Base-by-base conservation (phyloP, 179 eudicot genomes). In the Amaranthus tricolor region DNA sequence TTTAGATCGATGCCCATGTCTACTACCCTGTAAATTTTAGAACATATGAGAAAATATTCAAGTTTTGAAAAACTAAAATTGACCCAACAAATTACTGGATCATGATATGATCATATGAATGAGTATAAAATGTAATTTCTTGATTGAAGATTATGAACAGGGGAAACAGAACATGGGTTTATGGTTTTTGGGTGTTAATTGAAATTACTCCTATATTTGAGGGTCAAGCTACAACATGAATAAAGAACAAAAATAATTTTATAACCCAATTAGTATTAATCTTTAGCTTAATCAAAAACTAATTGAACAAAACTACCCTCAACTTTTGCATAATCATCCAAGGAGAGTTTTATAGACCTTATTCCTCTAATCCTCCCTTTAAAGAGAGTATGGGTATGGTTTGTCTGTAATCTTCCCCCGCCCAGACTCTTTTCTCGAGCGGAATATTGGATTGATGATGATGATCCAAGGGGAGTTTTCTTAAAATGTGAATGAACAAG, bases 1-100 rank as follows among this genome's bases (percentile, higher is more conserved):
- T 82, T 86, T 85, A 44, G 83, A 72, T 59, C 88, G 78, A 17
- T 81, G 85, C 68, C 83, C 84, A 21, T 84, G 64, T 88, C 88
- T 90, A 50, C 12, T 79, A 70, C 81, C 90, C 97, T 94, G 93
- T 6, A n/a, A 19, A 7, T 14, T 63, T 51, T 0, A 16, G 8
- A 14, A 6, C 7, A 19, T 7, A 40, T 69, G 3, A 51, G 71
- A 51, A 66, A 49, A 66, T 5, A 49, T 10, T 66, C 16, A 66
- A 49, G 16, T 15, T 6, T 51, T n/a, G 4, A 24, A 31, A 3
- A 62, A 5, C 12, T 59, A 60, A 58, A 17, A 7, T 58, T 17
- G 31, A 5, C 12, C 15, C 24, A 17, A 9, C 24, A 66, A 66
- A 8, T 17, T 0, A 6, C 17, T 65, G 16, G 14, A 66, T 0